Conservation (phyloP, 139 green algal genomes). For the Volvox reticuliferus region DNA sequence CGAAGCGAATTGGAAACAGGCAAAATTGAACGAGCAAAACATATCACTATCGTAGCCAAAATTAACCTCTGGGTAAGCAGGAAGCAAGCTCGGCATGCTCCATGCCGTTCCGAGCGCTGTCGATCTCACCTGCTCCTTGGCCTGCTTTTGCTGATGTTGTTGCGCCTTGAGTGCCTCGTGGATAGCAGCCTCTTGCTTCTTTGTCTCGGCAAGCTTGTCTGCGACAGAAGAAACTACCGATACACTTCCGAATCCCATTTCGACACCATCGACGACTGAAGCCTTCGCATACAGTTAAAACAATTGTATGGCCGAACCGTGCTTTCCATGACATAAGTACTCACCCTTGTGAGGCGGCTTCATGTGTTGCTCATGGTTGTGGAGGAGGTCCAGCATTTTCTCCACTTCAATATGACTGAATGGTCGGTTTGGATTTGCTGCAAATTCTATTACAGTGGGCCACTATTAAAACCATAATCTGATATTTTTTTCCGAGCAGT, state of each 20-base stretch:
- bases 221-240: background rate
- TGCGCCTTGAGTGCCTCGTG: conserved; percentile 32
- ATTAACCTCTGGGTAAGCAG: too few relatives aligned
- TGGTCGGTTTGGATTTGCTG: too few relatives aligned
- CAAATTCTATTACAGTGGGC: too few relatives aligned
- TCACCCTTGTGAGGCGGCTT: conserved; percentile 27
- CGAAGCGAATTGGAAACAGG: too few relatives aligned
- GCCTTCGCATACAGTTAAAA: background rate
- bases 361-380: background rate
- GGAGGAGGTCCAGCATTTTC: conserved; percentile 11
- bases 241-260: background rate
- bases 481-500: too few relatives aligned
- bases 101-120: too few relatives aligned
- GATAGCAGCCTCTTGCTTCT: conserved; percentile 16
- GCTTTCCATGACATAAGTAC: background rate
- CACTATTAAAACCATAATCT: too few relatives aligned
- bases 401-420: background rate
- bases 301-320: background rate
- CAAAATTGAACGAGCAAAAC: too few relatives aligned
- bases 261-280: background rate
- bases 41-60: too few relatives aligned
- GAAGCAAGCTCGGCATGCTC: too few relatives aligned
- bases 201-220: conserved; percentile 54
- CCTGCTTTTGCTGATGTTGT: background rate
- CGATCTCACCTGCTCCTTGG: conserved; percentile 19